Evolutionary conservation across 2,329 filamentous ascomycete genomes (phyloP), one percentile per base, ranked within the genome.

Genomic region (Neobulgaria alba): DNA sequence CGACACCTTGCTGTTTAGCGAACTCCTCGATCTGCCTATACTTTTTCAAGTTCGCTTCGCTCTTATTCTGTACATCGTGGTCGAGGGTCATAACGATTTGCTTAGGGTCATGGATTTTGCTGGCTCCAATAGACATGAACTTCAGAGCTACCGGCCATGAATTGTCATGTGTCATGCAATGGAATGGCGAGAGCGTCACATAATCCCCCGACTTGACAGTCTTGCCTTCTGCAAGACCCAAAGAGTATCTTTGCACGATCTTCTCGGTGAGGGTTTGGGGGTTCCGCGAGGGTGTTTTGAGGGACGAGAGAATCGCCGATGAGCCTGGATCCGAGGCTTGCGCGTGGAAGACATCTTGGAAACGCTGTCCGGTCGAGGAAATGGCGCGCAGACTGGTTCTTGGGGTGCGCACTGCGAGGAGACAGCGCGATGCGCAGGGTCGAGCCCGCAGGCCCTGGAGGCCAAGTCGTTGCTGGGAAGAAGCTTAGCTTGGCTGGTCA

Each of bases 231-330:
- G 84, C 64, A 1, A 95, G 73, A 8, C 80, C 85, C n/a, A 88
- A 71, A 0, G 86, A 74, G 62, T 94, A 82, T 12, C 72, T 66
- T 61, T 95, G 89, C 0, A 95, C 81, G 44, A 95, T 95, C 69
- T 95, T 95, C 62, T 95, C 89, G 2, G 85, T 92, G 38, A 95
- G 64, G 2, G 85, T 95, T 63, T 95, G 88, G 0, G 85, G 52
- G 47, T 55, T 38, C 29, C 39, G 41, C 26, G 60, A 50, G 3
- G 59, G 47, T n/a, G 61, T 54, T 51, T 67, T 64, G 39, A 69
- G 60, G 21, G 73, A 67, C 31, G 71, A 68, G 40, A 79, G 69
- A 45, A 82, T 63, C 33, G 72, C 65, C 3, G 76, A 67, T 3
- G 64, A 56, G 21, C 55, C 44, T 2, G 72, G 62, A 48, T 73